Evolutionary conservation across 768 basidiomycete genomes (phyloP).

Genomic region (Xerocomus spinulosus): DNA sequence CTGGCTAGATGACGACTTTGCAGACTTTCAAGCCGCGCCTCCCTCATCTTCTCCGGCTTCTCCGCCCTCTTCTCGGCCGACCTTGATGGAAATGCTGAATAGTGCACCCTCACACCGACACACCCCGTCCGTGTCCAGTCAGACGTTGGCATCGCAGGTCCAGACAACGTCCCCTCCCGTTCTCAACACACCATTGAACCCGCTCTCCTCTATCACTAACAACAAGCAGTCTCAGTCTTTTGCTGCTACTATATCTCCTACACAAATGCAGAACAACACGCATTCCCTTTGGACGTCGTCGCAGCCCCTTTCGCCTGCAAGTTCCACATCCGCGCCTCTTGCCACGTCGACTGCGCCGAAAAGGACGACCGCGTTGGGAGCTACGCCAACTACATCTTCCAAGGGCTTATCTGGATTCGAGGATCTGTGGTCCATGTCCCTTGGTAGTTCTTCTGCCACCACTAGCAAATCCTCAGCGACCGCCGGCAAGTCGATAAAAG

Average conservation of each 20-base stretch:
- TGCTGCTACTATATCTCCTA: conserved; percentile 14
- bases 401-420: conserved; percentile 65
- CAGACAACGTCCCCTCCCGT: conserved; percentile 21
- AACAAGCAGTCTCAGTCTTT: conserved; percentile 20
- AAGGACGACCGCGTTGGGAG: conserved; percentile 13
- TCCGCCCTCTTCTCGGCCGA: conserved; percentile 31
- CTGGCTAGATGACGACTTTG: conserved; percentile 73
- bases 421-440: conserved; percentile 82
- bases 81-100: conserved; percentile 49
- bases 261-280: conserved; percentile 18
- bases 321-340: conserved; percentile 9
- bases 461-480: conserved; percentile 34
- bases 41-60: conserved; percentile 34
- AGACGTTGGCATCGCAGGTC: conserved; percentile 7
- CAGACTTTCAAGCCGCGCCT: conserved; percentile 79
- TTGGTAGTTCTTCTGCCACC: conserved; percentile 44
- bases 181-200: conserved; percentile 17
- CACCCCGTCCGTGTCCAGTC: conserved; percentile 10
- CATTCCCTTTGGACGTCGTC: conserved; percentile 20
- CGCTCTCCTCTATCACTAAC: conserved; percentile 28
- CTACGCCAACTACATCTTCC: conserved; percentile 25
- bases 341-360: conserved; percentile 9
- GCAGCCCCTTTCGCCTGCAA: conserved; percentile 26
- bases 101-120: conserved; percentile 24
- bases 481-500: conserved; percentile 75